These are phyloP conservation scores for Bonia amplexicaulis DNA, from an alignment of 176 grass and related monocot species.

Conservation along the genomic window DNA sequence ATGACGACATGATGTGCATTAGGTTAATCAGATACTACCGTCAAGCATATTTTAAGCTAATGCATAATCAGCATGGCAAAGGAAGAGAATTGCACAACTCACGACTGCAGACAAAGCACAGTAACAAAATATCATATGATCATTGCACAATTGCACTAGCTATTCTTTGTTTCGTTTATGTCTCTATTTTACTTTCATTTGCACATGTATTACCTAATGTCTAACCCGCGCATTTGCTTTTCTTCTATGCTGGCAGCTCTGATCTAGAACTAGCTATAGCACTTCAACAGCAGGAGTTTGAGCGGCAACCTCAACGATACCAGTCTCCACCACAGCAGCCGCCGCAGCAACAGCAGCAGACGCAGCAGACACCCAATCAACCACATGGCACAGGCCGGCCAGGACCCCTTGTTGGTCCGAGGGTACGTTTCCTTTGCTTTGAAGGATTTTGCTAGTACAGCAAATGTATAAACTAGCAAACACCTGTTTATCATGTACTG, in stretches of 20 bases:
- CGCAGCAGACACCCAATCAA: slow-evolving; percentile 36
- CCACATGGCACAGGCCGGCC: slow-evolving; percentile 51
- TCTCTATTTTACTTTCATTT: not conserved
- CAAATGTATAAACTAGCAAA: not conserved
- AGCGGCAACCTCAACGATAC: slow-evolving; percentile 45
- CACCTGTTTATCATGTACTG: not conserved
- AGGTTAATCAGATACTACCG: not conserved
- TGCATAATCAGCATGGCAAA: not conserved
- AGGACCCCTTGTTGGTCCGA: slow-evolving; percentile 74
- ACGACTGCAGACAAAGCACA: not conserved
- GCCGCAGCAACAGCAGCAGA: slow-evolving; percentile 20
- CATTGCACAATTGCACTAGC: not conserved
- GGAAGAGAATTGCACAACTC: not conserved
- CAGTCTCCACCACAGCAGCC: slow-evolving; percentile 34
- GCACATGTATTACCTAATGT: not conserved
- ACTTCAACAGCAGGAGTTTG: slow-evolving; percentile 95
- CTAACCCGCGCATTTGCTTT: not conserved
- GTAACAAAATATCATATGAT: not conserved
- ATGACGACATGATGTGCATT: not conserved
- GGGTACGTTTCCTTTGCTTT: slow-evolving; percentile 47
- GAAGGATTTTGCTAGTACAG: not conserved
- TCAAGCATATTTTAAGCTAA: slow-evolving; percentile 3
- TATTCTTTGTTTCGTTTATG: not conserved
- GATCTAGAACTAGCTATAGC: slow-evolving; percentile 85
- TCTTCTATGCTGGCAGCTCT: slow-evolving; percentile 55